phyloP scores from a whole-genome alignment of 2,329 filamentous ascomycete genomes.

The Ceratocystiopsis minuta region DNA sequence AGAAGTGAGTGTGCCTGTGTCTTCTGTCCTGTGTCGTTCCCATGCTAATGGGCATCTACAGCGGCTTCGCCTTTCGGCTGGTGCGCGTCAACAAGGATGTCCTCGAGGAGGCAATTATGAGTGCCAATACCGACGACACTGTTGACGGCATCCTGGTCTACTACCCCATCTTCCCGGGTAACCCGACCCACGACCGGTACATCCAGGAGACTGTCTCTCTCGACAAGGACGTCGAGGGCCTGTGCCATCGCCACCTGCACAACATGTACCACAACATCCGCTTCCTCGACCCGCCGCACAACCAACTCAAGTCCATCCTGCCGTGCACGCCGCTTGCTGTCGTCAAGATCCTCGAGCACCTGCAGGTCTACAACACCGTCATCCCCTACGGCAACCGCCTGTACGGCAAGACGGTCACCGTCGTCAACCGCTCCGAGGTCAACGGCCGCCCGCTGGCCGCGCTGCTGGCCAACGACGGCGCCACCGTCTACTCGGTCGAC shows the following conservation, averaged over 20 bases:
- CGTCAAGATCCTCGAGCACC: constrained; percentile 90
- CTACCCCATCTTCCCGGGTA: constrained; percentile 79
- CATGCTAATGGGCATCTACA: constrained; percentile 19
- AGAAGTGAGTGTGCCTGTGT: constrained; percentile 52
- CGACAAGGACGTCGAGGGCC: constrained; percentile 85
- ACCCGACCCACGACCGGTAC: constrained; percentile 78
- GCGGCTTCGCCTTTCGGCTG: constrained; percentile 79
- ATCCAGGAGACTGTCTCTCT: constrained; percentile 86
- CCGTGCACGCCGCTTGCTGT: constrained; percentile 92
- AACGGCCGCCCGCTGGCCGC: constrained; percentile 86
- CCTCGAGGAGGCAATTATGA: constrained; percentile 75
- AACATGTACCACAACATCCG: constrained; percentile 99
- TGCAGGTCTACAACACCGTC: constrained; percentile 93
- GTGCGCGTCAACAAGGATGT: constrained; percentile 69
- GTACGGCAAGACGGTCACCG: constrained; percentile 84
- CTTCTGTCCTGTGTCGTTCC: not conserved
- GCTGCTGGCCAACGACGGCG: constrained; percentile 86
- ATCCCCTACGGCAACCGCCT: constrained; percentile 83
- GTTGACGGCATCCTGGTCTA: constrained; percentile 93
- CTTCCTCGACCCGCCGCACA: constrained; percentile 64
- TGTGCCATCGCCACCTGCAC: constrained; percentile 85
- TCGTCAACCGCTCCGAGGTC: constrained; percentile 92
- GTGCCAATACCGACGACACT: constrained; percentile 58
- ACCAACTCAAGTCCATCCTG: constrained; percentile 74
- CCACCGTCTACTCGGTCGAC: constrained; percentile 88